phyloP scores from a whole-genome alignment of 2,329 filamentous ascomycete species.

The Penicillium sp. region DNA sequence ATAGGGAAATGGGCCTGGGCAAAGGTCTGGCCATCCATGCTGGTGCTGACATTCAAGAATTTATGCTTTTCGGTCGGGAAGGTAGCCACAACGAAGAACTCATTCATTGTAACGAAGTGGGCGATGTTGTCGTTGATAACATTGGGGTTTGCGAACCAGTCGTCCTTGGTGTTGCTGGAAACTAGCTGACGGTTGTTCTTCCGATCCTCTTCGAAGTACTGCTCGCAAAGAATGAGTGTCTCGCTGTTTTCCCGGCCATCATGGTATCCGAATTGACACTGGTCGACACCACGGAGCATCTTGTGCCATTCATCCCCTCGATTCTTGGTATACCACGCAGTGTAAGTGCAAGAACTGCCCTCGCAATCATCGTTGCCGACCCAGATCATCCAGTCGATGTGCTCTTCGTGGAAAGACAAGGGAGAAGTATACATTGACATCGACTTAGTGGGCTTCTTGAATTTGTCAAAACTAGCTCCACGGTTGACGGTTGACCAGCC shows the following conservation, averaged over 20 bases:
- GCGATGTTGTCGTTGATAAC: slow-evolving; percentile 69
- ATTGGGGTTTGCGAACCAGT: slow-evolving; percentile 69
- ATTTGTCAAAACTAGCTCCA: slow-evolving; percentile 63
- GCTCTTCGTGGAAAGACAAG: slow-evolving; percentile 76
- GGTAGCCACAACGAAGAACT: slow-evolving; percentile 89
- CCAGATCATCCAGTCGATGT: slow-evolving; percentile 91
- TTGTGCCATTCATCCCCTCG: slow-evolving; percentile 76
- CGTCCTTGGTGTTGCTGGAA: slow-evolving; percentile 59
- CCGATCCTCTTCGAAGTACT: slow-evolving; percentile 61
- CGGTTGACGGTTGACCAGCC: slow-evolving; percentile 81
- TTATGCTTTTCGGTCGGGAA: slow-evolving; percentile 60
- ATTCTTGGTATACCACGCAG: slow-evolving; percentile 75
- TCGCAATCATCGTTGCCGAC: slow-evolving; percentile 70
- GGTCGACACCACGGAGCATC: slow-evolving; percentile 69
- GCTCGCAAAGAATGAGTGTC: slow-evolving; percentile 64
- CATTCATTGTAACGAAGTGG: slow-evolving; percentile 90
- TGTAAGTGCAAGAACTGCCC: slow-evolving; percentile 63
- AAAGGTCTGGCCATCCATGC: slow-evolving; percentile 78
- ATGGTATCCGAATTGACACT: slow-evolving; percentile 81
- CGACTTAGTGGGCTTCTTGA: slow-evolving; percentile 26
- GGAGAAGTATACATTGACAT: slow-evolving; percentile 48
- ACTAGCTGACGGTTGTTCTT: slow-evolving; percentile 66
- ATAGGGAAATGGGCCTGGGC: slow-evolving; percentile 81
- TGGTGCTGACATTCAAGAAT: slow-evolving; percentile 74
- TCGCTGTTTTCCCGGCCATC: slow-evolving; percentile 59